Base-by-base conservation (phyloP, 1,139 yeast species). In the Pichia sp. region DNA sequence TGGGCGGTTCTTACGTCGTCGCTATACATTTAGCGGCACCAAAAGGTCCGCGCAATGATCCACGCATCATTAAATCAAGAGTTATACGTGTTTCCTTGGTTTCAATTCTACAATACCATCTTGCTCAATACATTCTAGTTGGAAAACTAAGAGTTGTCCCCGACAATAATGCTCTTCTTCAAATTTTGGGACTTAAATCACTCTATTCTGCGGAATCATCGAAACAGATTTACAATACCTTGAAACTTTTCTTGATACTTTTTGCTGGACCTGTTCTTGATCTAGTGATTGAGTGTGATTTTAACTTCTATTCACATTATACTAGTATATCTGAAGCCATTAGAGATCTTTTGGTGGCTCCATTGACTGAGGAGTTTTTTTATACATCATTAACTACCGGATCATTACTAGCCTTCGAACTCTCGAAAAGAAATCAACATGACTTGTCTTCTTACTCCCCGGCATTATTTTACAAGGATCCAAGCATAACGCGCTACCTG, bases 321-420 rank as follows among this genome's bases (percentile, higher is more conserved):
- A 39, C 40, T 35, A 45, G 25, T 10, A 22, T 3, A 5, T 10
- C 34, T 21, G 43, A 34, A 3, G 12, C 34, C 2, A 22, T 43
- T 2, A 19, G 96, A 41, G 81, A 84, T 54, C 72, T 74, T 42
- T 40, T 85, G 0, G 67, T 84, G 44, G 97, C 94, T 0, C 98
- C 98, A 1, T 39, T 84, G 1, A 80, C 95, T 0, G 99, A 91
- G 55, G 99, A 91, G 53, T 48, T 87, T 23, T 73, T 86, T 8
- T 91, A 81, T 56, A 68, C 97, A 4, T 69, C 85, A 0, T 62
- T 81, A 32, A 60, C 82, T 2, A 48, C 79, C 17, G 65, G 70
- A 9, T 55, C 69, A 7, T 61, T 64, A 37, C 47, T 55, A 30
- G 66, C 64, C 10, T 57, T 21, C n/a, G 28, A 29, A 18, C 52